Evolutionary conservation across 306 rosid genomes (phyloP).

Genomic region (Cicer yamashitae): DNA sequence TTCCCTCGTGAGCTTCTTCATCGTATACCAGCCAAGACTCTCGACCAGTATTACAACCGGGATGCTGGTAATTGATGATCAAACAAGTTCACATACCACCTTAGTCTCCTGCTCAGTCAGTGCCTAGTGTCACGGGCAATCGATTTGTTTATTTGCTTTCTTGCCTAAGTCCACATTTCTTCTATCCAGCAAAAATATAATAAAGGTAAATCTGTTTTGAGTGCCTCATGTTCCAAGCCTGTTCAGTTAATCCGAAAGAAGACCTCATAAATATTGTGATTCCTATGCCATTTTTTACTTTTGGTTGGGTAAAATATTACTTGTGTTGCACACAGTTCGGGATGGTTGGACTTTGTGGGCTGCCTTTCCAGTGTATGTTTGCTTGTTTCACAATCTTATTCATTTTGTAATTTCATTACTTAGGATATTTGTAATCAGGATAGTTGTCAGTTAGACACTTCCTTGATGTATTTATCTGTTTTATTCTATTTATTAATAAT

Average conservation of each 20-base stretch:
- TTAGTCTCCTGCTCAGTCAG: slow-evolving; percentile 51
- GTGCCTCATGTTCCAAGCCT: slow-evolving; percentile 48
- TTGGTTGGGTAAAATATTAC: slow-evolving; percentile 45
- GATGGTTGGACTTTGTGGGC: slow-evolving; percentile 51
- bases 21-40: slow-evolving; percentile 98
- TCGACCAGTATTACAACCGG: slow-evolving; percentile 87
- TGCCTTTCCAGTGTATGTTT: slow-evolving; percentile 44
- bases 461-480: slow-evolving; percentile 47
- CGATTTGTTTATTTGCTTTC: slow-evolving; percentile 54
- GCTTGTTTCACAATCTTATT: slow-evolving; percentile 49
- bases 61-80: slow-evolving; percentile 77
- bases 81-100: slow-evolving; percentile 38
- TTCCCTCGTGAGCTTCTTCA: slow-evolving; percentile 99
- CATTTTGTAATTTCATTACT: slow-evolving; percentile 46
- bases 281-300: slow-evolving; percentile 47
- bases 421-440: slow-evolving; percentile 45
- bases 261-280: slow-evolving; percentile 56
- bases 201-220: slow-evolving; percentile 59
- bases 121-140: slow-evolving; percentile 47
- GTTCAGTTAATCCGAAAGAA: slow-evolving; percentile 49
- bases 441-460: slow-evolving; percentile 39
- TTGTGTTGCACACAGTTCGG: slow-evolving; percentile 45
- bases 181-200: slow-evolving; percentile 58
- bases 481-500: slow-evolving; percentile 43
- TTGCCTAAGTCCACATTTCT: slow-evolving; percentile 47